Conservation (phyloP, 495 filamentous ascomycete genomes). For the Diplogelasinospora grovesii region DNA sequence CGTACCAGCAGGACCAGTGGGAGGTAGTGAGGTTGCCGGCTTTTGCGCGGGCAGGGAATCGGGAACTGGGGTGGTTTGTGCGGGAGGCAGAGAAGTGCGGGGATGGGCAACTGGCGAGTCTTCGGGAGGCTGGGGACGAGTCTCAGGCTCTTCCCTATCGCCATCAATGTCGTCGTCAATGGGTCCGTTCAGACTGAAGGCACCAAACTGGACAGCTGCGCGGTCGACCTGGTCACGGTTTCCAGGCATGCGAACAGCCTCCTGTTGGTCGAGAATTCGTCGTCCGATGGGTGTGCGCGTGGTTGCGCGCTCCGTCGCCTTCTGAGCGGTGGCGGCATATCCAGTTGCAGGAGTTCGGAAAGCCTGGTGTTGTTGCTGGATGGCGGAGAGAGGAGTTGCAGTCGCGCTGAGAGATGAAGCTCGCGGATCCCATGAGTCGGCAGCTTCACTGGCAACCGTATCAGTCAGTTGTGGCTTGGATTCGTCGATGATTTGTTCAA, state of each 20-base stretch:
- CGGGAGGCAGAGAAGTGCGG: conserved; percentile 82
- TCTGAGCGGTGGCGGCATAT: conserved; percentile 67
- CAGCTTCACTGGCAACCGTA: conserved; percentile 85
- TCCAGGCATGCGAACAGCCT: conserved; percentile 97
- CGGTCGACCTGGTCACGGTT: conserved; percentile 86
- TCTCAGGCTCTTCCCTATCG: conserved; percentile 91
- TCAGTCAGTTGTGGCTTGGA: conserved; percentile 68
- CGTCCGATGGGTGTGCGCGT: conserved; percentile 69
- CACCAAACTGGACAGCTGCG: conserved; percentile 94
- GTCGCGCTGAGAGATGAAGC: conserved; percentile 40
- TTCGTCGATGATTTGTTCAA: conserved; percentile 79
- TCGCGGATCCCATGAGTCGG: conserved; percentile 71
- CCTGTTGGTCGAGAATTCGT: conserved; percentile 85
- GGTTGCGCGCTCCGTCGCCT: conserved; percentile 55
- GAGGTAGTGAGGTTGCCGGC: conserved; percentile 57
- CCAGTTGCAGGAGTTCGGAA: conserved; percentile 54
- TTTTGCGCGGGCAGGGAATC: conserved; percentile 60
- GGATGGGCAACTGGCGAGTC: conserved; percentile 89
- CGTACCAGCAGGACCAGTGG: conserved; percentile 38
- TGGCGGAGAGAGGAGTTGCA: conserved; percentile 48
- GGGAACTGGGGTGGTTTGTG: conserved; percentile 46
- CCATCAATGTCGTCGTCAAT: conserved; percentile 81
- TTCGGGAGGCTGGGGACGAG: conserved; percentile 86
- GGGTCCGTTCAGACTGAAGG: conserved; percentile 78
- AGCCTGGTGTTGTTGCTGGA: conserved; percentile 50